Evolutionary conservation across 345 rosid species (phyloP), one percentile per base, ranked within the genome.

Genomic region (Salix viminalis): DNA sequence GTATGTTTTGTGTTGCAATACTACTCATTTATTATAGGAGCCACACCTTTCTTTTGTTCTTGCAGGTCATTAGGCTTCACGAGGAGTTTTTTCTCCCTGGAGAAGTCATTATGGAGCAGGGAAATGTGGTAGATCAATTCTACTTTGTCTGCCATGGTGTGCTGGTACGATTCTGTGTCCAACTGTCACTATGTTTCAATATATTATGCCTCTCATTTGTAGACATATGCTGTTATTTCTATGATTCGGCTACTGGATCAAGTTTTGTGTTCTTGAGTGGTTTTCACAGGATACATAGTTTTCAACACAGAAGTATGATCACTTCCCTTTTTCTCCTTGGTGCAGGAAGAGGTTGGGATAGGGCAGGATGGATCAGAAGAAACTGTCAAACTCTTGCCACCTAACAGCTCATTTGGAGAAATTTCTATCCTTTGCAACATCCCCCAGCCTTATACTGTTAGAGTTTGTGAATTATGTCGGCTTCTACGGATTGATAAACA

Each of bases 31-130:
- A 36, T 72, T 72, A 13, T 42, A 44, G 60, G 18, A 61, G 32
- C n/a, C 26, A 2, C 30, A 5, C 23, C 39, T 65, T 76, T 73
- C 69, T 61, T 77, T 34, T 70, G 37, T 44, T 56, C 46, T 83
- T 70, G 60, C 85, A 91, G 97, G 97, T 86, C 36, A 88, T 82
- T 71, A 90, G 86, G 80, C 90, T 96, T 60, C 98, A 96, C 80
- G 99, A 96, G 87, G 99, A 96, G 77, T 94, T 94, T 82, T 93
- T 89, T 84, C 96, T 96, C 71, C 99, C 98, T 0, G 97, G 98
- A 80, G 98, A 96, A 90, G 91, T 94, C 66, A 88, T 96, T 77
- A 83, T 91, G 87, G 97, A 91, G 84, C 98, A 90, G 77, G 99
- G 98, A 68, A 88, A 84, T 66, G 97, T 87, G 8, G 97, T 92